A percentile compares a stretch with the other conserved stretches of the same genome.
These are phyloP conservation scores for Taiozyma sp. DNA, from an alignment of 1,139 yeast genomes.

Conservation along the genomic window DNA sequence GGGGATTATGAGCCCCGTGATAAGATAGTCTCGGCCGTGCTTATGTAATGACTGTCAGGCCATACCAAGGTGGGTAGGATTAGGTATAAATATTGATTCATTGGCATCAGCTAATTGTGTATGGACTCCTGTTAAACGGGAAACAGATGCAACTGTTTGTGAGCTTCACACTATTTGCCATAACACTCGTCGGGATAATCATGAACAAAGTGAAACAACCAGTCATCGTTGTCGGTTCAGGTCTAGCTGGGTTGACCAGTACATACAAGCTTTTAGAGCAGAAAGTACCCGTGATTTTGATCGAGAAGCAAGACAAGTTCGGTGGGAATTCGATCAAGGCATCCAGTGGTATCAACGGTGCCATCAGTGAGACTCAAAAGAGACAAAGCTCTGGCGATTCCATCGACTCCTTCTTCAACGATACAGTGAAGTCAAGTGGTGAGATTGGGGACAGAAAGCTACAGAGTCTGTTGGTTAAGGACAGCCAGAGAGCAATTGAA, in stretches of 20 bases:
- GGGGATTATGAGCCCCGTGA: neutral
- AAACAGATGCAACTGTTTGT: neutral
- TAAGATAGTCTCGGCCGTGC: neutral
- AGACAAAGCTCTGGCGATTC: slow-evolving; percentile 47
- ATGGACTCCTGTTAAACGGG: neutral
- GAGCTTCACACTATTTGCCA: neutral
- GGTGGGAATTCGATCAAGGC: slow-evolving; percentile 85
- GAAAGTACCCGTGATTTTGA: slow-evolving; percentile 48
- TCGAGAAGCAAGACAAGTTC: slow-evolving; percentile 60
- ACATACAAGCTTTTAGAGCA: slow-evolving; percentile 61
- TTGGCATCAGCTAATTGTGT: neutral
- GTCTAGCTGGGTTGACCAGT: slow-evolving; percentile 76
- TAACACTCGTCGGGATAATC: neutral
- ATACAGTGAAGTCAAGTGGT: slow-evolving; percentile 63
- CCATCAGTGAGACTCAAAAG: slow-evolving; percentile 58
- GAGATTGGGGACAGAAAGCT: slow-evolving; percentile 53
- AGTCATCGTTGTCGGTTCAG: slow-evolving; percentile 72
- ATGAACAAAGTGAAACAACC: slow-evolving; percentile 17
- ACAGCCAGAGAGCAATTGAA: slow-evolving; percentile 58
- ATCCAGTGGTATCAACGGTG: slow-evolving; percentile 79
- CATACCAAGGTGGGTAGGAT: neutral
- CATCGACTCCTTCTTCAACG: slow-evolving; percentile 56
- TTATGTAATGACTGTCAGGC: neutral
- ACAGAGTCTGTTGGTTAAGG: slow-evolving; percentile 32
- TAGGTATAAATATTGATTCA: too few relatives aligned